Evolutionary conservation across 495 filamentous ascomycete species (phyloP).

Genomic region (Patellaria atrata): DNA sequence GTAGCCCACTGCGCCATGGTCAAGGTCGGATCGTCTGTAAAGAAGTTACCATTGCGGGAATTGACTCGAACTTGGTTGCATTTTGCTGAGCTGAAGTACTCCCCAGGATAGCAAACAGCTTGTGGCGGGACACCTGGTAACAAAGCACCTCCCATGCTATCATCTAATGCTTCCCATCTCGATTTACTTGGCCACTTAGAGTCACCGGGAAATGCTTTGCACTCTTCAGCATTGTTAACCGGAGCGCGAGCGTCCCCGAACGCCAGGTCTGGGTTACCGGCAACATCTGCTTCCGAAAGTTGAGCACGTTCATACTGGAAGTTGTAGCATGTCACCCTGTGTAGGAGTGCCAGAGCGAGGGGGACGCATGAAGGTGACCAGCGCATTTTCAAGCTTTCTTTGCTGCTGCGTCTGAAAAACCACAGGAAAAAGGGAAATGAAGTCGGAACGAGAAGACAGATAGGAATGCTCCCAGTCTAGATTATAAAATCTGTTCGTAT

Average conservation of each 20-base stretch:
- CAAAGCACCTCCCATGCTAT: slow-evolving; percentile 7
- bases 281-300: slow-evolving; percentile 8
- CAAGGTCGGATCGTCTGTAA: slow-evolving; percentile 7
- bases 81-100: slow-evolving; percentile 5
- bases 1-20: slow-evolving; percentile 8
- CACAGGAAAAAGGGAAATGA: no score
- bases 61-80: slow-evolving; percentile 1
- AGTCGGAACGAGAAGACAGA: no score
- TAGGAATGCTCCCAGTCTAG: no score
- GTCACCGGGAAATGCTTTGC: slow-evolving; percentile 15
- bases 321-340: slow-evolving; percentile 8
- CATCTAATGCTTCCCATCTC: slow-evolving; percentile 11
- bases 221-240: slow-evolving; percentile 1
- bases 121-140: slow-evolving; percentile 12
- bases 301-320: slow-evolving; percentile 10
- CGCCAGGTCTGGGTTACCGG: slow-evolving; percentile 9
- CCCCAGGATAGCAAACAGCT: slow-evolving; percentile 10
- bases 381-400: no score
- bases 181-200: slow-evolving; percentile 7
- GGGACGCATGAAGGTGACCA: no score
- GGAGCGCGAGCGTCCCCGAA: slow-evolving; percentile 5
- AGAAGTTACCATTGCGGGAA: slow-evolving; percentile 2
- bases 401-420: no score
- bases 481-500: no score
- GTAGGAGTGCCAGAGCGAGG: no score